Evolutionary conservation across 2,329 filamentous ascomycete species (phyloP).

Genomic region (Plectosphaerella plurivora): DNA sequence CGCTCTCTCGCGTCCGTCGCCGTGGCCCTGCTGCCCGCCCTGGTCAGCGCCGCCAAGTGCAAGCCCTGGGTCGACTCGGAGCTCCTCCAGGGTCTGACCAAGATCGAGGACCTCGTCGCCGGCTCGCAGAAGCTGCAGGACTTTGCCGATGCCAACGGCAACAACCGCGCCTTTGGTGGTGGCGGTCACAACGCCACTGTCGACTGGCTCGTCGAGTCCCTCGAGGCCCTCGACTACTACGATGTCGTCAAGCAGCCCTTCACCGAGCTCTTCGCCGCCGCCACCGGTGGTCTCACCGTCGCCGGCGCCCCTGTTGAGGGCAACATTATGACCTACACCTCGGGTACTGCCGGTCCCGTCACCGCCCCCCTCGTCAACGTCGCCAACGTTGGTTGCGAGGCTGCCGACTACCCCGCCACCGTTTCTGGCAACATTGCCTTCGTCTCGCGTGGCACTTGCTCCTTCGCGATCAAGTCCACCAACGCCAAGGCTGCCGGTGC

Average conservation of each 20-base stretch:
- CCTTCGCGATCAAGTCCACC: slow-evolving; percentile 53
- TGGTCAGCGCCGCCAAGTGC: slow-evolving; percentile 17
- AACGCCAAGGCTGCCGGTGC: slow-evolving; percentile 55
- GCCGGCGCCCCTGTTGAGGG: slow-evolving; percentile 20
- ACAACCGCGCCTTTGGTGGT: slow-evolving; percentile 39
- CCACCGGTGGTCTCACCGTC: slow-evolving; percentile 22
- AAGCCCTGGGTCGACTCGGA: slow-evolving; percentile 30
- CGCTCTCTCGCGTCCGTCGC: slow-evolving; percentile 16
- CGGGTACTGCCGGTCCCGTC: slow-evolving; percentile 32
- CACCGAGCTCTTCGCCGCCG: slow-evolving; percentile 30
- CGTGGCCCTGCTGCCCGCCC: slow-evolving; percentile 17
- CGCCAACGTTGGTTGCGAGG: slow-evolving; percentile 48
- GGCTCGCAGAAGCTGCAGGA: slow-evolving; percentile 39
- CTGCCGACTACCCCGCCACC: slow-evolving; percentile 46
- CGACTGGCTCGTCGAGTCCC: slow-evolving; percentile 36
- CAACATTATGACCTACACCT: slow-evolving; percentile 42
- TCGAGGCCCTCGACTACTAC: slow-evolving; percentile 33
- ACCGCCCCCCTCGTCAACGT: slow-evolving; percentile 38
- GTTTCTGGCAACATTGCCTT: slow-evolving; percentile 54
- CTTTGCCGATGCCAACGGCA: slow-evolving; percentile 34
- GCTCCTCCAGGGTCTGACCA: slow-evolving; percentile 27
- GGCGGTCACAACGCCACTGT: slow-evolving; percentile 41
- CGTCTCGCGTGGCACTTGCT: slow-evolving; percentile 53
- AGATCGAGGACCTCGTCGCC: slow-evolving; percentile 32
- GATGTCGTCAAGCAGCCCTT: slow-evolving; percentile 40